These are phyloP conservation scores for Corymbia maculata DNA, from an alignment of 345 rosid genomes.

Conservation along the genomic window DNA sequence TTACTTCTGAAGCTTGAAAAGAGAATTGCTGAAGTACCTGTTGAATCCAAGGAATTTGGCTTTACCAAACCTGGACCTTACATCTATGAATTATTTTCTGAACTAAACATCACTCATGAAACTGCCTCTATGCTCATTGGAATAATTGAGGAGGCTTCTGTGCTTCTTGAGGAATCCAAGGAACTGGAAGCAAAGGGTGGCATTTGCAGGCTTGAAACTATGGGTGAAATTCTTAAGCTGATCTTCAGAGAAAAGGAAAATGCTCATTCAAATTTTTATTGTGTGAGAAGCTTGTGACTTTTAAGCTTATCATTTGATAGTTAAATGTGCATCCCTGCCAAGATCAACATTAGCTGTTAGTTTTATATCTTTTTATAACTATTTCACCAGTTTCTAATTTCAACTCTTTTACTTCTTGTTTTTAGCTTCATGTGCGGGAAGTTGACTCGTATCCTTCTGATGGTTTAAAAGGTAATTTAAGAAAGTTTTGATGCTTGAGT, in stretches of 20 bases:
- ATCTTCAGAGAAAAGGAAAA: conserved; percentile 59
- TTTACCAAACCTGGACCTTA: conserved; percentile 90
- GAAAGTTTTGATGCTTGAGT: neutral
- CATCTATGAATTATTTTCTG: conserved; percentile 71
- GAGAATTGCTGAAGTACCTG: conserved; percentile 69
- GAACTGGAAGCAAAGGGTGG: conserved; percentile 30
- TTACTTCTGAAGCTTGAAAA: conserved; percentile 87
- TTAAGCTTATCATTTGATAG: neutral
- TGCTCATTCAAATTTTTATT: conserved; percentile 57
- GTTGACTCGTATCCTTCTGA: conserved; percentile 42
- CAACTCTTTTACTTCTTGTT: neutral
- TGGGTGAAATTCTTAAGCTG: conserved; percentile 58
- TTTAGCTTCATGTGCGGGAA: conserved; percentile 88
- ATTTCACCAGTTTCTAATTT: neutral
- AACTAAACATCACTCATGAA: conserved; percentile 69
- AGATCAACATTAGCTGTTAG: neutral
- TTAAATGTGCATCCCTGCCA: neutral
- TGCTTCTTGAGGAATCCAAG: conserved; percentile 71
- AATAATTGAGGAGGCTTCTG: conserved; percentile 65
- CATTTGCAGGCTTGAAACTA: conserved; percentile 68
- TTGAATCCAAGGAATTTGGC: conserved; percentile 70
- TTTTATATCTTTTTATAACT: neutral
- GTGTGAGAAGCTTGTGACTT: conserved; percentile 38
- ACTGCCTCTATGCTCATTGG: conserved; percentile 67
- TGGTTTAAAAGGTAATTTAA: conserved; percentile 47